phyloP scores from a whole-genome alignment of 2,329 filamentous ascomycete genomes.

The Diplodia seriata region DNA sequence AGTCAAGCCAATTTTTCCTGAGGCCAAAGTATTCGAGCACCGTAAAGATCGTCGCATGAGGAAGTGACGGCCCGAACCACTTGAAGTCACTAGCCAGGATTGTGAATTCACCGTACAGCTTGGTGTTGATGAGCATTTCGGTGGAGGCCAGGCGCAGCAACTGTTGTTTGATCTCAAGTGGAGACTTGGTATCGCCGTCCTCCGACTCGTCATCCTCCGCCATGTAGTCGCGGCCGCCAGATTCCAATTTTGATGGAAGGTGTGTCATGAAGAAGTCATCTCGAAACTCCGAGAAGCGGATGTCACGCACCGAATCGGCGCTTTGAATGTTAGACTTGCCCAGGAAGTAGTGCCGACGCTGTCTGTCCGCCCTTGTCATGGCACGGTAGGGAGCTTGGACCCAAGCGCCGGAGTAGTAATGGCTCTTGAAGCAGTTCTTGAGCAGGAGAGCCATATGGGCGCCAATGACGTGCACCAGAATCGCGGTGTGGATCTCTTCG shows the following conservation, averaged over 20 bases:
- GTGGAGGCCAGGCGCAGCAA: slow-evolving; percentile 64
- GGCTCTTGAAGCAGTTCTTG: slow-evolving; percentile 51
- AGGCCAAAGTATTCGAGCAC: slow-evolving; percentile 42
- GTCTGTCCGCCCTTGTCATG: slow-evolving; percentile 47
- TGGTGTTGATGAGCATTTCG: slow-evolving; percentile 60
- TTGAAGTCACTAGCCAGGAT: slow-evolving; percentile 64
- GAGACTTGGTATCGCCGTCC: slow-evolving; percentile 46
- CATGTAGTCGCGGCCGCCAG: slow-evolving; percentile 49
- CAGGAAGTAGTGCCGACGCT: slow-evolving; percentile 57
- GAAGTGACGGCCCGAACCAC: slow-evolving; percentile 41
- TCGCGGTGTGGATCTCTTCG: slow-evolving; percentile 63
- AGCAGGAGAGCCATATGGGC: slow-evolving; percentile 59
- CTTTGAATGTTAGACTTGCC: slow-evolving; percentile 31
- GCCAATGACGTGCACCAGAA: slow-evolving; percentile 63
- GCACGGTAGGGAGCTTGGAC: slow-evolving; percentile 42
- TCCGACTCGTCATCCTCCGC: slow-evolving; percentile 43
- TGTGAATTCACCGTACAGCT: slow-evolving; percentile 58
- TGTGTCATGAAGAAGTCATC: slow-evolving; percentile 63
- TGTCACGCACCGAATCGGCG: slow-evolving; percentile 36
- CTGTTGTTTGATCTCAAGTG: slow-evolving; percentile 60
- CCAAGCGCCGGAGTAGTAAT: slow-evolving; percentile 51
- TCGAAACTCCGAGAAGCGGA: slow-evolving; percentile 49
- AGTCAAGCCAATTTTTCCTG: slow-evolving; percentile 39
- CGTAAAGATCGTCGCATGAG: slow-evolving; percentile 41
- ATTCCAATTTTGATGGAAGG: slow-evolving; percentile 53